phyloP scores from a whole-genome alignment of 345 rosid genomes.

The Ceriops decandra region DNA sequence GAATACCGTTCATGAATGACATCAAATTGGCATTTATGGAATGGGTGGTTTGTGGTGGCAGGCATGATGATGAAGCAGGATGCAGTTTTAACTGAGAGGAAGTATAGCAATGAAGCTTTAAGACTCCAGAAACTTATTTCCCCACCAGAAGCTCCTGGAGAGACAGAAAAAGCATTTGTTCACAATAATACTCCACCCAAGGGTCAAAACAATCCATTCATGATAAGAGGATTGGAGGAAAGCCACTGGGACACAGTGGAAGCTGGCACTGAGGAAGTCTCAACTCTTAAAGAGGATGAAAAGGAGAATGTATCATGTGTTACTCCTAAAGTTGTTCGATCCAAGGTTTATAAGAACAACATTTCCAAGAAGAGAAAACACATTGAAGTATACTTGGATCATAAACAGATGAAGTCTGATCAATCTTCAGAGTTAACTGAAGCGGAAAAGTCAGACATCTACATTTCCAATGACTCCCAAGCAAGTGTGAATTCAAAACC shows the following conservation, averaged over 20 bases:
- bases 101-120: constrained; percentile 40
- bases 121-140: constrained; percentile 43
- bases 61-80: constrained; percentile 25
- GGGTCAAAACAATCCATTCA: constrained; percentile 64
- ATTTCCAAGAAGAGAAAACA: constrained; percentile 24
- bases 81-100: constrained; percentile 30
- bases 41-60: constrained; percentile 9
- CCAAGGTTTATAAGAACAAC: constrained; percentile 9
- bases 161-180: constrained; percentile 10
- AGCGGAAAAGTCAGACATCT: constrained; percentile 17
- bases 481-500: constrained; percentile 52
- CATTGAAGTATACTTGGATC: constrained; percentile 13
- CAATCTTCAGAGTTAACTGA: constrained; percentile 39
- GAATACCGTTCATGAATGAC: neutral
- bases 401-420: constrained; percentile 17
- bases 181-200: constrained; percentile 20
- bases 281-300: constrained; percentile 25
- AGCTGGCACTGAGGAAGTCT: constrained; percentile 17
- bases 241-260: constrained; percentile 10
- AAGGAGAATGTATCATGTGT: constrained; percentile 16
- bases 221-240: constrained; percentile 40
- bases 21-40: neutral
- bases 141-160: constrained; percentile 20
- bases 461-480: constrained; percentile 32
- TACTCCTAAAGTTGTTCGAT: constrained; percentile 17